These are phyloP conservation scores for Rhynchospora pubera DNA, from an alignment of 176 grass and related monocot genomes.

Conservation along the genomic window DNA sequence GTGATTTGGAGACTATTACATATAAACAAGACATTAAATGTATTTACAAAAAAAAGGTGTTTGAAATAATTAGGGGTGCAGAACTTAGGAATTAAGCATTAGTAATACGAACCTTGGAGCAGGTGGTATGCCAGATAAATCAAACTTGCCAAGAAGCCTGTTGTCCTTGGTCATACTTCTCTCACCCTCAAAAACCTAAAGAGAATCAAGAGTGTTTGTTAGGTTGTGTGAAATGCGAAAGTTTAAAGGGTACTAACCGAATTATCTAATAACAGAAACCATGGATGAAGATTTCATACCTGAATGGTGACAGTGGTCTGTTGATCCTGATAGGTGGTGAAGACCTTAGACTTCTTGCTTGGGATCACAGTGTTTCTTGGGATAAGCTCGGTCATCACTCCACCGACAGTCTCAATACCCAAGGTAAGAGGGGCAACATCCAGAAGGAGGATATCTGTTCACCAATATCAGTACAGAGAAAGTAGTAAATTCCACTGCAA, in stretches of 20 bases:
- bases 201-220: background rate
- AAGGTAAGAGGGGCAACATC: constrained; percentile 57
- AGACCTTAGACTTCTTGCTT: constrained; percentile 52
- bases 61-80: no score
- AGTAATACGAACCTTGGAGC: constrained; percentile 39
- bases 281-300: constrained; percentile 13
- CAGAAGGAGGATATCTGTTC: constrained; percentile 49
- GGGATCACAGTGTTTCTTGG: constrained; percentile 58
- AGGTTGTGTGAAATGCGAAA: background rate
- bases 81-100: background rate
- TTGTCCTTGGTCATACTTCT: constrained; percentile 62
- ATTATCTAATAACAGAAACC: background rate
- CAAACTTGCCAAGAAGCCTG: constrained; percentile 50
- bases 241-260: background rate
- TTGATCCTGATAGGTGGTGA: constrained; percentile 57
- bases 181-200: constrained; percentile 56
- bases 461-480: background rate
- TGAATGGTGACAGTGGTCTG: constrained; percentile 51
- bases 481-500: background rate
- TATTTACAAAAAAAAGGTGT: background rate
- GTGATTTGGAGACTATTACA: no score
- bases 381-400: constrained; percentile 63
- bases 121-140: constrained; percentile 51
- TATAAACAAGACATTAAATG: no score
- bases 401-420: constrained; percentile 60